Evolutionary conservation across 2,329 filamentous ascomycete genomes (phyloP).

Genomic region (Blastomyces emzantsi): DNA sequence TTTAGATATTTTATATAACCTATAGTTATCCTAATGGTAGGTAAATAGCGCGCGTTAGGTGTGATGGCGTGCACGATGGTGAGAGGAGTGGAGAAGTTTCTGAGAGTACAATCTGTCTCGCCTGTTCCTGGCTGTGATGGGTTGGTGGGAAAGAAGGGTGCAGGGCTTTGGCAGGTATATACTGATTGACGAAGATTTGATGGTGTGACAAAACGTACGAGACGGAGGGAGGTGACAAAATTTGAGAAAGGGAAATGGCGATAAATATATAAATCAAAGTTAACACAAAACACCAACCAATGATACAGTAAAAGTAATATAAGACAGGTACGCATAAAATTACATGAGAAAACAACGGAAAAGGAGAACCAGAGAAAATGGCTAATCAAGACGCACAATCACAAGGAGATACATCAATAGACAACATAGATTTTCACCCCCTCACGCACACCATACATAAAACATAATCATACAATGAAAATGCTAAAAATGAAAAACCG

Average conservation of each 20-base stretch:
- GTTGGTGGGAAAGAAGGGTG: too few relatives aligned
- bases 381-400: not conserved
- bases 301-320: not conserved
- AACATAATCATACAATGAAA: constrained; percentile 1
- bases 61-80: not conserved
- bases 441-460: not conserved
- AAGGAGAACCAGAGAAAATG: not conserved
- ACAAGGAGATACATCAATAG: constrained; percentile 1
- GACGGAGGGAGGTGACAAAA: not conserved
- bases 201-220: not conserved
- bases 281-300: not conserved
- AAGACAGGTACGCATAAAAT: not conserved
- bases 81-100: constrained; percentile 6
- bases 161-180: not conserved
- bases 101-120: not conserved
- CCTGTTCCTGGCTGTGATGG: not conserved
- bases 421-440: not conserved
- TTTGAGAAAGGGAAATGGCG: not conserved
- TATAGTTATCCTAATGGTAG: not conserved
- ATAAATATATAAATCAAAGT: not conserved
- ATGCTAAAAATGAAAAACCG: not conserved
- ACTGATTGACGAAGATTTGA: not conserved
- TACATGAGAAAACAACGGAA: not conserved
- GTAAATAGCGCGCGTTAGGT: not conserved
- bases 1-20: not conserved